Evolutionary conservation across 1,284 basidiomycete genomes (phyloP).

Genomic region (Apiotrichum akiyoshidainum): DNA sequence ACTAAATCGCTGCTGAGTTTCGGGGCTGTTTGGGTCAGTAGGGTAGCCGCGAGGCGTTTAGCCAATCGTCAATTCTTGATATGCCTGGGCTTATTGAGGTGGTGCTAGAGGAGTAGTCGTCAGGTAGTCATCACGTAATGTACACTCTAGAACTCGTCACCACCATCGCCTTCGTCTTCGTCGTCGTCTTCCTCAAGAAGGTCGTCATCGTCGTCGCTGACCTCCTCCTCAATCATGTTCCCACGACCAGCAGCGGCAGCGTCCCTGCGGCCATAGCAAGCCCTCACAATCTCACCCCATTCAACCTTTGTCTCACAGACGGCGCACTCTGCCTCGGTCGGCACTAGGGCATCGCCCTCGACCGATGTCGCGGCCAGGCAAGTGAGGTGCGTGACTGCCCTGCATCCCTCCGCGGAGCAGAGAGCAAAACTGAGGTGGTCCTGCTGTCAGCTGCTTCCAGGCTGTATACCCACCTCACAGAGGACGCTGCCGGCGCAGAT

Average conservation of each 20-base stretch:
- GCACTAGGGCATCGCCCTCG: not conserved
- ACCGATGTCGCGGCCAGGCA: constrained; percentile 59
- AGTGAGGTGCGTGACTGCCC: constrained; percentile 60
- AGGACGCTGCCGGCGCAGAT: constrained; percentile 57
- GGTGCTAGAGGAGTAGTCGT: not conserved
- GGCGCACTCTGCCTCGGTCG: not conserved
- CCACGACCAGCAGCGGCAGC: not conserved
- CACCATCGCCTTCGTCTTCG: not conserved
- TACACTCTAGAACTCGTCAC: not conserved
- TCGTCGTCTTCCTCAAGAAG: not conserved
- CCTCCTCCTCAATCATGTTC: no score
- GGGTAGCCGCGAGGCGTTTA: no score
- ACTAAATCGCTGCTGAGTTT: no score
- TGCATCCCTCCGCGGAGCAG: constrained; percentile 53
- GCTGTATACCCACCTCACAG: constrained; percentile 53
- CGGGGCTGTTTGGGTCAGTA: no score
- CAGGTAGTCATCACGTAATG: not conserved
- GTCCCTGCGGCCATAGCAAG: constrained; percentile 60
- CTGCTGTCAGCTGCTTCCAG: constrained; percentile 44
- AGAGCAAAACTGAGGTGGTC: constrained; percentile 58
- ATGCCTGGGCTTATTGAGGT: no score
- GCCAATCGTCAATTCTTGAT: no score
- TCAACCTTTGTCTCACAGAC: constrained; percentile 58
- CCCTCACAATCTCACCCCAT: constrained; percentile 72
- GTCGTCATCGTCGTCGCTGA: not conserved